Conservation (phyloP, 495 filamentous ascomycete species). For the Penicillium lividum region DNA sequence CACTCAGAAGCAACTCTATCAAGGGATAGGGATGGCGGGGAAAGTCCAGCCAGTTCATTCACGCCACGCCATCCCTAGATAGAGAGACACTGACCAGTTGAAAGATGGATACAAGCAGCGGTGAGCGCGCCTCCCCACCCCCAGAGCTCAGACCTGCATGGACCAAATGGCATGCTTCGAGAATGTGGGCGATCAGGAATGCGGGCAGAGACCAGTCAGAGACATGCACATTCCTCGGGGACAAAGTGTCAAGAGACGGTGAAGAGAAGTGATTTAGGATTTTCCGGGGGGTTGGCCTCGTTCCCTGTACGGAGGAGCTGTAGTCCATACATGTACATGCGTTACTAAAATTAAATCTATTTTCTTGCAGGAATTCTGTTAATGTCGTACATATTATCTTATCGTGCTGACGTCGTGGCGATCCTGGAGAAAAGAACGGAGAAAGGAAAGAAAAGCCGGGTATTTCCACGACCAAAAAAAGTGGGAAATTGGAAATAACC, state of each 20-base stretch:
- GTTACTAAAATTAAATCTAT: not conserved
- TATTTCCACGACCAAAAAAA: slow-evolving; percentile 6
- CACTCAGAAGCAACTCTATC: not conserved
- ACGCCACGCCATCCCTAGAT: slow-evolving; percentile 13
- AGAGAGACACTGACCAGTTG: not conserved
- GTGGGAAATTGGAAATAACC: not conserved
- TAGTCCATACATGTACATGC: too few species aligned
- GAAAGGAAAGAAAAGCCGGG: not conserved
- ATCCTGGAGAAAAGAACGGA: not conserved
- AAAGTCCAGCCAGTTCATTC: slow-evolving; percentile 4
- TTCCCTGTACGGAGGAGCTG: too few species aligned
- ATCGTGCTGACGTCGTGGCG: slow-evolving; percentile 15
- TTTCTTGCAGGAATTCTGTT: not conserved
- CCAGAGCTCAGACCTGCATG: slow-evolving; percentile 1
- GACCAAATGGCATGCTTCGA: slow-evolving; percentile 23
- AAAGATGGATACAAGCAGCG: slow-evolving; percentile 13
- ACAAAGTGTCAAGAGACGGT: not conserved
- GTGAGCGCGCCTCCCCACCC: slow-evolving; percentile 14
- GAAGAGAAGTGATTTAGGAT: not conserved
- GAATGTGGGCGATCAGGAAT: slow-evolving; percentile 22
- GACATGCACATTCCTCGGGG: slow-evolving; percentile 1
- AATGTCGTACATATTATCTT: not conserved
- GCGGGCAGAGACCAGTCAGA: not conserved
- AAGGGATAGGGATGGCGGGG: slow-evolving; percentile 1
- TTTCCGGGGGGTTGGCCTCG: not conserved